These are phyloP conservation scores for Tetrapisispora pingtungensis DNA, from an alignment of 805 yeast species.

Conservation along the genomic window DNA sequence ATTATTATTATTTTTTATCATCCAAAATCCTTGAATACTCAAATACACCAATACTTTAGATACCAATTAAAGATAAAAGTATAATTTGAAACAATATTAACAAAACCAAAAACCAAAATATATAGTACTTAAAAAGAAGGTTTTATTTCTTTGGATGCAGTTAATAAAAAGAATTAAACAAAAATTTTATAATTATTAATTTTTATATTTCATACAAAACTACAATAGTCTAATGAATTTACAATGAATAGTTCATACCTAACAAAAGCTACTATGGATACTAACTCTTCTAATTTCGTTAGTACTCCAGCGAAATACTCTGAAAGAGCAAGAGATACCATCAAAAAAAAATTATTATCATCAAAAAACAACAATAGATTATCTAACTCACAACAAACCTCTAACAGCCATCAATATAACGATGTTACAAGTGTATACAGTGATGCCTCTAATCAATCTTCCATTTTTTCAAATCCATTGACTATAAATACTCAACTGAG, in stretches of 20 bases:
- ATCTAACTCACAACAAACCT: not conserved
- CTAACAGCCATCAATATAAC: not conserved
- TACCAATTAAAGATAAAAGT: too few relatives aligned
- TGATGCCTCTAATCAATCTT: slow-evolving; percentile 1
- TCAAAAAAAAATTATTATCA: slow-evolving; percentile 22
- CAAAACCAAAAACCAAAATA: too few relatives aligned
- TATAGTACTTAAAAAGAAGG: too few relatives aligned
- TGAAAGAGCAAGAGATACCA: slow-evolving; percentile 29
- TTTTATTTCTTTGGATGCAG: too few relatives aligned
- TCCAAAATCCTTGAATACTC: too few relatives aligned
- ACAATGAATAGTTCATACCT: not conserved
- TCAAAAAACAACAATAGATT: not conserved
- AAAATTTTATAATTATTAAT: too few relatives aligned
- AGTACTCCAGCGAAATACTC: slow-evolving; percentile 29
- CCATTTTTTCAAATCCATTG: slow-evolving; percentile 18
- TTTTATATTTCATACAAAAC: too few relatives aligned
- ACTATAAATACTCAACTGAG: slow-evolving; percentile 4
- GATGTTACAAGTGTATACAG: not conserved
- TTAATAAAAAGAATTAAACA: too few relatives aligned
- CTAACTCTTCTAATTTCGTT: slow-evolving; percentile 16
- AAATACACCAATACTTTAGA: too few relatives aligned
- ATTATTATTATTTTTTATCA: too few relatives aligned
- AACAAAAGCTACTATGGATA: not conserved
- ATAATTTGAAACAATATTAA: too few relatives aligned
- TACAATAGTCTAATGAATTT: not conserved